phyloP scores from a whole-genome alignment of 2,329 filamentous ascomycete species.

The Epichloe glyceriae region DNA sequence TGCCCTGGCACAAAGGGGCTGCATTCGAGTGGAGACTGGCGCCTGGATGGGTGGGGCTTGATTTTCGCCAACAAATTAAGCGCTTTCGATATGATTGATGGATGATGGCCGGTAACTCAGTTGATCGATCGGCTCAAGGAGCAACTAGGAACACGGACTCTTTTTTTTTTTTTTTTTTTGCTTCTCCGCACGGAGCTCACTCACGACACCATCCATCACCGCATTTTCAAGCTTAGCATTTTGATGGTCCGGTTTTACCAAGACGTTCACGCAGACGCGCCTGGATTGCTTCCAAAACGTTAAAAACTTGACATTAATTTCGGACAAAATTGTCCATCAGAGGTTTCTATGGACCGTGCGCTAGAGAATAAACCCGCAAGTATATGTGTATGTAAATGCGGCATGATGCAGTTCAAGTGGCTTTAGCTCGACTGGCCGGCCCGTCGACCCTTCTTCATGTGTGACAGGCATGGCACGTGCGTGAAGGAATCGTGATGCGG shows the following conservation, averaged over 20 bases:
- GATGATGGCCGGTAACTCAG: too few relatives aligned
- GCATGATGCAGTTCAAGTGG: not conserved
- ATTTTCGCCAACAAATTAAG: too few relatives aligned
- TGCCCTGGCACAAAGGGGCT: too few relatives aligned
- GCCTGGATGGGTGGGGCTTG: not conserved
- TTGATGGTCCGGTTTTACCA: not conserved
- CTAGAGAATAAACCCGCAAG: conserved; percentile 2
- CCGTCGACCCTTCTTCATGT: not conserved
- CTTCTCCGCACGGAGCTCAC: not conserved
- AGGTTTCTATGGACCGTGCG: conserved; percentile 1
- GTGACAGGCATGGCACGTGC: not conserved
- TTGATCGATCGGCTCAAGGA: too few relatives aligned
- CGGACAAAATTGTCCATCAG: not conserved
- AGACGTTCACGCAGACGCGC: not conserved
- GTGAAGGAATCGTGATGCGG: not conserved
- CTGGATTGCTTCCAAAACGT: not conserved
- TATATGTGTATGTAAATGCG: conserved; percentile 1
- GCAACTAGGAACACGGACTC: not conserved
- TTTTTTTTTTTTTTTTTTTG: not conserved
- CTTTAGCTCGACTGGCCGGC: not conserved
- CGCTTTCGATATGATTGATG: too few relatives aligned
- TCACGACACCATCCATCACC: not conserved
- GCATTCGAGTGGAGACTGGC: too few relatives aligned
- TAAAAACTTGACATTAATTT: not conserved
- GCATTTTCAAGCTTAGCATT: not conserved